A percentile compares a stretch with the other conserved stretches of the same genome.
phyloP scores from a whole-genome alignment of 202 grass and related monocot genomes.

The Thinopyrum obtusiflorum region DNA sequence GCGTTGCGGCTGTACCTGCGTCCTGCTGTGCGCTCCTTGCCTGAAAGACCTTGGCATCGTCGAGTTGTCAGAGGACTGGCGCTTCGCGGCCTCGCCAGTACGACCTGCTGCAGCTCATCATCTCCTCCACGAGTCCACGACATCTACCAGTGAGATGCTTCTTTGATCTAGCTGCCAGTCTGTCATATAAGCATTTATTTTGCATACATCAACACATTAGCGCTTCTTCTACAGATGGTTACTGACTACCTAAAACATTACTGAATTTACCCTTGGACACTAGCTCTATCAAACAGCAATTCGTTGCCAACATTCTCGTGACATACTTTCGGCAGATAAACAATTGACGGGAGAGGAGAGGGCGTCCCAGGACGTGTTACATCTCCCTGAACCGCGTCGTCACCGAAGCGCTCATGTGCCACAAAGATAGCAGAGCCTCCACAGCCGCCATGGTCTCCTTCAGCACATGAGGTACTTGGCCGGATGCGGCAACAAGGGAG shows the following conservation, averaged over 20 bases:
- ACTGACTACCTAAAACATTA: too few relatives aligned
- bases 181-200: too few relatives aligned
- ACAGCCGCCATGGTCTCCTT: constrained; percentile 47
- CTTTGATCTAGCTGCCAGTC: neutral
- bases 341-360: constrained; percentile 46
- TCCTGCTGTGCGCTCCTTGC: constrained; percentile 10
- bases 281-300: too few relatives aligned
- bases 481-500: constrained; percentile 32
- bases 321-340: constrained; percentile 37
- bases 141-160: constrained; percentile 37
- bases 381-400: constrained; percentile 43
- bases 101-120: constrained; percentile 26
- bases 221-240: too few relatives aligned
- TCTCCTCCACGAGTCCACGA: constrained; percentile 56
- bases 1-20: too few relatives aligned
- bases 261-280: too few relatives aligned
- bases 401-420: neutral
- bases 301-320: too few relatives aligned
- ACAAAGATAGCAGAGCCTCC: neutral
- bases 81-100: constrained; percentile 46
- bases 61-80: constrained; percentile 56
- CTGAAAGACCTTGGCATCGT: constrained; percentile 45
- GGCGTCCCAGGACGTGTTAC: constrained; percentile 51
- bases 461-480: constrained; percentile 50
- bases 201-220: too few relatives aligned